Conservation (phyloP, 2,329 filamentous ascomycete genomes). For the Trichoderma gracile region DNA sequence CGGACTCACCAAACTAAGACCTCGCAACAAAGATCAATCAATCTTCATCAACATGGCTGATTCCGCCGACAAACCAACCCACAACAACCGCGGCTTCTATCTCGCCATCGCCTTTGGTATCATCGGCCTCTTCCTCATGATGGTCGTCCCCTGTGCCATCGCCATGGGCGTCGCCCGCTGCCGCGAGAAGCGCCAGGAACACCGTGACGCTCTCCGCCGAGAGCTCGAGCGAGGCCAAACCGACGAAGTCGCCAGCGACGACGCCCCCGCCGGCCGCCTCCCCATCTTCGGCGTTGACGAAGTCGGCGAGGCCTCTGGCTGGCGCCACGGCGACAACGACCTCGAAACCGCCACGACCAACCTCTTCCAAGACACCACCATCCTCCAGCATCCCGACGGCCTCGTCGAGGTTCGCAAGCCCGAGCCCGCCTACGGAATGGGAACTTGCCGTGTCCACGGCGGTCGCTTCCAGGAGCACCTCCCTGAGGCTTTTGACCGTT, state of each 20-base stretch:
- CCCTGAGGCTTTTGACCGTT: neutral
- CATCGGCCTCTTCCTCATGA: neutral
- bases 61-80: neutral
- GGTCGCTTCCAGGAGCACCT: conserved; percentile 8
- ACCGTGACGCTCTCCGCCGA: neutral
- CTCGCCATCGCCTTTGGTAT: neutral
- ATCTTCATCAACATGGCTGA: conserved; percentile 3
- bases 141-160: conserved; percentile 13
- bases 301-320: conserved; percentile 9
- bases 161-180: conserved; percentile 12
- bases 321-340: neutral
- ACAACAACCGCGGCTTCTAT: conserved; percentile 6
- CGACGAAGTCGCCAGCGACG: neutral
- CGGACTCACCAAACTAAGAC: neutral
- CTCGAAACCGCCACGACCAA: neutral
- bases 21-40: neutral
- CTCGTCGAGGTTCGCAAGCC: conserved; percentile 3
- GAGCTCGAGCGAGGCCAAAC: neutral
- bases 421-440: neutral
- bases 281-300: neutral
- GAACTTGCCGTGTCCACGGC: neutral
- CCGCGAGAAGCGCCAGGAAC: conserved; percentile 18
- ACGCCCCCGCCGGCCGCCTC: neutral
- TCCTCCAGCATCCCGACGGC: neutral
- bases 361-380: neutral